Percentiles rank a stretch among this genome's conserved stretches.
Conservation (phyloP, 345 rosid species). For the Brassica napus region DNA sequence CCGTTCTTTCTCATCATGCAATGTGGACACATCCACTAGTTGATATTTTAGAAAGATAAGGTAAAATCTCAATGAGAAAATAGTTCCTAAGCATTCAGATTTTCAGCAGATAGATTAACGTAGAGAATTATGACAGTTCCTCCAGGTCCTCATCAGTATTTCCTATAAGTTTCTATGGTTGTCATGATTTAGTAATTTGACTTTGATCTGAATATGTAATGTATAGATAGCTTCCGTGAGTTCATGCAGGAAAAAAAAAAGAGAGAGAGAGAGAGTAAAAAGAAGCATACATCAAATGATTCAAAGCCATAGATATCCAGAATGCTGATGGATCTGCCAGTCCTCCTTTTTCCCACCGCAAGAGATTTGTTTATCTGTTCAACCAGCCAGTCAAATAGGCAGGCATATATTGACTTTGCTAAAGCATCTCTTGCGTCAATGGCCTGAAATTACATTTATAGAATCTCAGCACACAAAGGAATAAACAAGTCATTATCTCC, state of each 20-base stretch:
- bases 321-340: conserved; percentile 97
- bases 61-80: not conserved
- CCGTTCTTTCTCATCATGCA: not conserved
- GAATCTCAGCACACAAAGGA: not conserved
- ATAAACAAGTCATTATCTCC: not conserved
- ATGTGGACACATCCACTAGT: not conserved
- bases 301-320: conserved; percentile 99
- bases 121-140: not conserved
- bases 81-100: not conserved
- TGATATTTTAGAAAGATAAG: conserved; percentile 2
- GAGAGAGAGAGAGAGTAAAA: not conserved
- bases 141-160: not conserved
- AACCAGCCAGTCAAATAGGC: conserved; percentile 90
- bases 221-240: not conserved
- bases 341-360: conserved; percentile 81
- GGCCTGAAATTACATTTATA: conserved; percentile 54
- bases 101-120: not conserved
- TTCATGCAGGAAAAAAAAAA: conserved; percentile 8
- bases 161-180: not conserved
- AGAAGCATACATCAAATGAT: conserved; percentile 72
- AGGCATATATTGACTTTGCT: conserved; percentile 91
- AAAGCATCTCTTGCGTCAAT: conserved; percentile 84
- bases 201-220: not conserved
- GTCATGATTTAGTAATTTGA: not conserved
- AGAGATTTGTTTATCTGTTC: conserved; percentile 92